Conservation (phyloP, 306 rosid genomes). For the Cercis canadensis region DNA sequence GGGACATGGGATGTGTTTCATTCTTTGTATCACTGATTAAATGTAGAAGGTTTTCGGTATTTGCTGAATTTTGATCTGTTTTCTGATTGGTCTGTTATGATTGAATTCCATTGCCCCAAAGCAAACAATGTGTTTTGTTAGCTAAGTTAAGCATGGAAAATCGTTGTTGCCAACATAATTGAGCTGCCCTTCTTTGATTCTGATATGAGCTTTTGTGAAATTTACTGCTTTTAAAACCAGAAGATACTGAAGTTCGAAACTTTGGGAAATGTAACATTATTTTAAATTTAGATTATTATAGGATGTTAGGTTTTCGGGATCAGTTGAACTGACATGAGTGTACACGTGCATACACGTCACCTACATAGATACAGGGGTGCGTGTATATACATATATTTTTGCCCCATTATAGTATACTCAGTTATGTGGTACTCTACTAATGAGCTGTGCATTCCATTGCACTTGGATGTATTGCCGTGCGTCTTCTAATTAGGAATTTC, state of each 20-base stretch:
- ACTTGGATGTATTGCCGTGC: conserved; percentile 27
- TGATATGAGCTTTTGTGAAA: conserved; percentile 44
- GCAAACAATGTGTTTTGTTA: conserved; percentile 14
- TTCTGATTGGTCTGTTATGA: conserved; percentile 36
- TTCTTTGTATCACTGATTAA: conserved; percentile 28
- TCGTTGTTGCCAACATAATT: neutral
- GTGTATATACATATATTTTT: neutral
- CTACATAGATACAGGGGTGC: conserved; percentile 12
- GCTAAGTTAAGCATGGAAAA: conserved; percentile 22
- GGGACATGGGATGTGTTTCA: conserved; percentile 4
- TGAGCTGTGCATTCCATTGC: conserved; percentile 30
- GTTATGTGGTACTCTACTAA: conserved; percentile 1
- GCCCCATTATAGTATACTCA: neutral
- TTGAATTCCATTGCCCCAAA: conserved; percentile 36
- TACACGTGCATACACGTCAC: conserved; percentile 31
- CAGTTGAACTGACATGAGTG: conserved; percentile 26
- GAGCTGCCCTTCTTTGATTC: conserved; percentile 14
- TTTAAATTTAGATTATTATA: conserved; percentile 23
- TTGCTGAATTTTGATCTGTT: conserved; percentile 55
- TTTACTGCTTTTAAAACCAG: conserved; percentile 24
- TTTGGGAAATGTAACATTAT: conserved; percentile 42
- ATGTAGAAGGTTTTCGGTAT: neutral
- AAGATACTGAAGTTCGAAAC: conserved; percentile 45
- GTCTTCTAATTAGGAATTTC: conserved; percentile 14
- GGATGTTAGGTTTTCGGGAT: conserved; percentile 48